Base-by-base conservation (phyloP, 176 grass and related monocot genomes). In the Musa itinerans region DNA sequence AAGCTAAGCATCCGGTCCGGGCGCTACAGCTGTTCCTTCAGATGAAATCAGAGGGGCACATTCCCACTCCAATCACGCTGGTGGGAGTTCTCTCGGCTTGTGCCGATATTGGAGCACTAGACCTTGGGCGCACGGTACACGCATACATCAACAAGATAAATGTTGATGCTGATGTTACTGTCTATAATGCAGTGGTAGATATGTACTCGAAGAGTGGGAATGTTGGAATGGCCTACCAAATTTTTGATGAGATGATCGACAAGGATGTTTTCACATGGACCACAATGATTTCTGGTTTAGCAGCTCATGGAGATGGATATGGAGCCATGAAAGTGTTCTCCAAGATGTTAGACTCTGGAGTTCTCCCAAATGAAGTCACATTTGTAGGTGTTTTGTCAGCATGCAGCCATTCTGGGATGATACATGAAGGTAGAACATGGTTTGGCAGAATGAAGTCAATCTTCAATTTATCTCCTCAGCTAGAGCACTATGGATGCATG, bases 191-290 rank as follows among this genome's bases (percentile, higher is more conserved):
- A 56, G 74, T 92, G 50, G 83, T 92, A 52, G 86, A 88, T 83
- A 92, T 92, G 89, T 92, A 92, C 74, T 77, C 86, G 76, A 86
- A 92, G 78, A 92, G 89, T 82, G 89, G 86, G 17, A 58, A 73
- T 1, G 73, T 83, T 16, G 71, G 76, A 65, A 86, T 81, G 74
- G 78, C 89, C 8, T 76, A 83, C 79, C 72, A 66, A 0, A 57
- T 88, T 2, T 92, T 92, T 1, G n/a, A 86, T 74, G 83, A 81
- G 72, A 76, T 77, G 11, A 67, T n/a, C 0, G 12, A 52, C 10
- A 92, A 92, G 89, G 86, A 92, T 51, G 53, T 84, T 43, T 92
- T 86, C 73, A 86, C 89, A 11, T 92, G 86, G 83, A 92, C 89
- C 10, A 92, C 83, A 3, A 88, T 92, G 83, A 92, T 92, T 8